Evolutionary conservation across 306 rosid species (phyloP), one percentile per base, ranked within the genome.

Genomic region (Vigna hirtella): DNA sequence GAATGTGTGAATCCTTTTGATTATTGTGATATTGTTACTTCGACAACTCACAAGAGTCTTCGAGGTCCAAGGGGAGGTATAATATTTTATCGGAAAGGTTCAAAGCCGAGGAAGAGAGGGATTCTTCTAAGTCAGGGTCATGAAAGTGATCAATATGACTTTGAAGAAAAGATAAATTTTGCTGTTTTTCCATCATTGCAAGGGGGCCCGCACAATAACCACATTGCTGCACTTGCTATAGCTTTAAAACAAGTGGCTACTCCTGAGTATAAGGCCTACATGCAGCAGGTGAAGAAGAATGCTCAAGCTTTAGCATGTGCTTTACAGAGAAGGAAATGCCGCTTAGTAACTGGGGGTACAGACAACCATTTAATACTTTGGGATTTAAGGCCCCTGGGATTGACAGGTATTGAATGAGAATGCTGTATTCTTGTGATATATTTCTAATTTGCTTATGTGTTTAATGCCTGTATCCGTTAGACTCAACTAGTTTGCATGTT

Each of bases 61-160:
- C 93, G 98, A 57, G 98, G 98, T 76, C 98, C 98, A 5, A 95
- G 98, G 86, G 98, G 98, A 48, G 98, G 98, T 59, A 95, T 95
- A 82, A 95, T 95, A 57, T 95, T 95, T 78, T 95, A 80, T 56
- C 86, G 94, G 81, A 95, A 91, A 83, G 98, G 98, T 78, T 12
- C 81, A 14, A 95, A 91, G 90, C 93, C 93, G 34, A 92, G 88
- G 90, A 92, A 83, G 90, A 90, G 91, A 82, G 97, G 93, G 58
- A 77, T 85, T 62, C 89, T 89, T 63, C 73, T 85, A 75, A 84
- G 76, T 70, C 96, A 92, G 80, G 98, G 93, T 76, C 72, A 83
- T 71, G 93, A 88, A 79, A 81, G 83, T 72, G 91, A 89, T 61
- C 91, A 87, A 36, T 95, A 89, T 84, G 98, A 92, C 74, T 92